Base-by-base conservation (phyloP, 495 filamentous ascomycete species). In the Aspergillus olivimuriae region DNA sequence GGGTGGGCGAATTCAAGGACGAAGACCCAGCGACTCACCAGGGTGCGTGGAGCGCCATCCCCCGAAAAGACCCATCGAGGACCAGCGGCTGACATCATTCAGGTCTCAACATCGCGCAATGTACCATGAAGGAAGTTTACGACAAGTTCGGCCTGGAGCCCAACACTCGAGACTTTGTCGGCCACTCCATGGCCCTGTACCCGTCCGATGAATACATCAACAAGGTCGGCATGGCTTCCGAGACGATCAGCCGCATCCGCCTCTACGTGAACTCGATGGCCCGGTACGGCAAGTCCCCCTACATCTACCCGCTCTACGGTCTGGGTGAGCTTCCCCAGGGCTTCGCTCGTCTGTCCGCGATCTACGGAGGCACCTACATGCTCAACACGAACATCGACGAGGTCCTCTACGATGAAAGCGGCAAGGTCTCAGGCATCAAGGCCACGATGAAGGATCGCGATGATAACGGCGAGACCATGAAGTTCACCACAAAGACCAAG, bases 301-400 rank as follows among this genome's bases (percentile, higher is more conserved):
- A 99, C 70, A 97, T 99, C 70, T 99, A 97, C 72, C 92, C 92
- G 15, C 84, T 96, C 10, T 96, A 99, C 66, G 92, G 92, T 45
- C 78, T 99, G 17, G 92, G 94, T 56, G 92, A 99, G 70, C 81
- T 99, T 26, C 92, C 92, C 19, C 94, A 99, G 73, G 91, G 94
- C 41, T 99, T 99, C 61, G 94, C 92, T 35, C 91, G 94, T 60
- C 75, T 97, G 24, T 95, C 89, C 9, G 92, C 92, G 57, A 95
- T 97, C 67, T 95, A 97, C 62, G 94, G 94, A 51, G 94, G 94
- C 52, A 97, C 92, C 14, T 97, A 99, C 69, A 97, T 97, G 87
- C 82, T 99, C 54, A 97, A 97, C 74, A 95, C 92, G 44, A 80
- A 75, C 41, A 76, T 99, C 34, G 84, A 96, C 50, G 91, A 97